A percentile compares a stretch with the other conserved stretches of the same genome.
Evolutionary conservation across 2,329 filamentous ascomycete species (phyloP).

Genomic region (Colletotrichum sp.): DNA sequence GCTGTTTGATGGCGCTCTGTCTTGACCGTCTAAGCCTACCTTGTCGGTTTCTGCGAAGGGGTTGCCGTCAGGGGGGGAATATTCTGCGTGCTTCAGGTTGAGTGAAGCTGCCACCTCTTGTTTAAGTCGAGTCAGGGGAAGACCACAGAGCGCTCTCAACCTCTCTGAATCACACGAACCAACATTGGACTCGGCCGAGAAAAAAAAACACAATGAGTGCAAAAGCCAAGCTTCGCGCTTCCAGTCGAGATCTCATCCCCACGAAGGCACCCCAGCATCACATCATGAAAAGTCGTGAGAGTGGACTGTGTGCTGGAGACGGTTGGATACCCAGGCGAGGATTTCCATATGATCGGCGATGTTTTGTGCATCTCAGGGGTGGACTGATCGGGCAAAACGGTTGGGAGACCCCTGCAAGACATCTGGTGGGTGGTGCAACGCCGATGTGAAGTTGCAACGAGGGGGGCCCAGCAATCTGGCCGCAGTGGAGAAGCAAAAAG

Average conservation of each 20-base stretch:
- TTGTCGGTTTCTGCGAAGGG: not conserved
- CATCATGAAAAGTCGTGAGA: not conserved
- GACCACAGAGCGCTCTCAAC: not conserved
- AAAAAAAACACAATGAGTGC: not conserved
- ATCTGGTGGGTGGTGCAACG: not conserved
- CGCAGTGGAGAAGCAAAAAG: not conserved
- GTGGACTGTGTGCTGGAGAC: not conserved
- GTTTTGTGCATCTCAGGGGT: not conserved
- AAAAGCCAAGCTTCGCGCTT: constrained; percentile 11
- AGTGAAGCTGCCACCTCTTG: constrained; percentile 1
- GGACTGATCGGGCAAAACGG: constrained; percentile 3
- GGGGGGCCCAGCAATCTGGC: not conserved
- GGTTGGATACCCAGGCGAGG: not conserved
- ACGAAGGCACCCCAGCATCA: constrained; percentile 8
- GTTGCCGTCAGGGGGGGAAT: not conserved
- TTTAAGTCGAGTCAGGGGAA: not conserved
- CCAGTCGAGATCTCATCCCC: not conserved
- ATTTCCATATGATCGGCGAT: constrained; percentile 9
- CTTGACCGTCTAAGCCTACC: not conserved
- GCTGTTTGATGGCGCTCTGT: not conserved
- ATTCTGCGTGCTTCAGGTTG: constrained; percentile 4
- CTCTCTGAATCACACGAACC: not conserved
- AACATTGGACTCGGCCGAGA: not conserved
- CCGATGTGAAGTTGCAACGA: not conserved
- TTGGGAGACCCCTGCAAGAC: not conserved